Evolutionary conservation across 2,329 filamentous ascomycete genomes (phyloP), one percentile per base, ranked within the genome.

Genomic region (Aschersonia sp.): DNA sequence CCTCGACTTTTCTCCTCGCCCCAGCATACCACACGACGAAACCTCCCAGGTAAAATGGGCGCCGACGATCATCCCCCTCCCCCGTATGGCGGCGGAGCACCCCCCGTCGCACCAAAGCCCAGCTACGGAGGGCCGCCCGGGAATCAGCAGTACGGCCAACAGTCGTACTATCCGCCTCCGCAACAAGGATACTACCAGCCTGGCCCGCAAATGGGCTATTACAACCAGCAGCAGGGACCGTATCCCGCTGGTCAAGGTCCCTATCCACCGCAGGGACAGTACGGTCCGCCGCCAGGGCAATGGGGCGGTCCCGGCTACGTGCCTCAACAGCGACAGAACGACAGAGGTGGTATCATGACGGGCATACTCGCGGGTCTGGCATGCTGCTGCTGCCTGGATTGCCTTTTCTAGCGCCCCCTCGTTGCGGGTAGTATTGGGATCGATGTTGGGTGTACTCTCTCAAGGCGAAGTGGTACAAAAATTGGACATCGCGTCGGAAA

Each of bases 361-460:
- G 72, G 70, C 42, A 58, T 76, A 47, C 54, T 77, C 12, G 75
- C 72, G 12, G 66, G 66, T 52, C 57, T 75, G 51, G 75, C 75
- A 1, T 78, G 74, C 59, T 79, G 75, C 58, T 79, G 75, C 62
- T 79, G 75, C 57, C 58, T 79, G 56, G 75, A 79, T 53, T 64
- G 67, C 43, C 57, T 78, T n/a, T 77, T 77, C 56, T 79, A 71
- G 61, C 49, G 6, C 20, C 9, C 40, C 20, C 35, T 12, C 12
- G 7, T 7, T 38, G 35, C 3, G 7, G 35, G 7, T 12, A 12
- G 35, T 4, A 12, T 38, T 7, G 7, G 35, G 35, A 38, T 20
- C 20, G 20, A 20, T 20, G 20, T 20, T 20, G 20, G 20, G 20
- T 20, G 20, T 20, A 20, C 20, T 20, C 20, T 20, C 2, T 20